Percentiles rank a stretch among this genome's conserved stretches.
Conservation (phyloP, 2,329 filamentous ascomycete genomes). For the Colletotrichum liaoningense region DNA sequence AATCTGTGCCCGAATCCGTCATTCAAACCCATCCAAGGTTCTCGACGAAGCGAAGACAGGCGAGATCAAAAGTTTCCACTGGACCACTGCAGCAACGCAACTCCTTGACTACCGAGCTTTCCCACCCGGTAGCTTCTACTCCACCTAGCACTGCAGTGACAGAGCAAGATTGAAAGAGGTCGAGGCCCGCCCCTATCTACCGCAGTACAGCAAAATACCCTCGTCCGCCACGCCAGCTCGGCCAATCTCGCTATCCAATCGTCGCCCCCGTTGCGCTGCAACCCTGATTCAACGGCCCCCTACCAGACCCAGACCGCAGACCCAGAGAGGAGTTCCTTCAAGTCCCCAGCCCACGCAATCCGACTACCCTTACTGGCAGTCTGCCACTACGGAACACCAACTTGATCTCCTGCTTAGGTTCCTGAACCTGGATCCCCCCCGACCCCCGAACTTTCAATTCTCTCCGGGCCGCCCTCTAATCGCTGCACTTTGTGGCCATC, state of each 20-base stretch:
- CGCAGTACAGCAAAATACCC: constrained; percentile 21
- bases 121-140: not conserved
- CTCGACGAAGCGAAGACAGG: constrained; percentile 12
- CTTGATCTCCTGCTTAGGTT: not conserved
- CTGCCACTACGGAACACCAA: constrained; percentile 14
- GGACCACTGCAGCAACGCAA: constrained; percentile 13
- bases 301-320: constrained; percentile 30
- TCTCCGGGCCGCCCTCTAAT: constrained; percentile 24
- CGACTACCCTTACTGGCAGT: constrained; percentile 15
- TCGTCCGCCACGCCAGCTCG: constrained; percentile 34
- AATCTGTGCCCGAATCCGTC: constrained; percentile 29
- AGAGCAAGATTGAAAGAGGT: not conserved
- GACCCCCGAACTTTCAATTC: constrained; percentile 22
- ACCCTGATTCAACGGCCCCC: constrained; percentile 33
- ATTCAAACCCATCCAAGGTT: constrained; percentile 12
- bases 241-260: constrained; percentile 37
- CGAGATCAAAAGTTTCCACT: constrained; percentile 31
- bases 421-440: constrained; percentile 26
- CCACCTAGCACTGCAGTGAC: not conserved
- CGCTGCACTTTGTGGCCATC: constrained; percentile 20
- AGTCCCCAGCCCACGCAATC: constrained; percentile 13
- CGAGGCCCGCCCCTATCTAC: constrained; percentile 29
- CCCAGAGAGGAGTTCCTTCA: constrained; percentile 25
- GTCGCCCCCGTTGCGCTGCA: constrained; percentile 34
- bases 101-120: constrained; percentile 13